phyloP scores from a whole-genome alignment of 2,329 filamentous ascomycete genomes.

The Cercospora brassicicola region DNA sequence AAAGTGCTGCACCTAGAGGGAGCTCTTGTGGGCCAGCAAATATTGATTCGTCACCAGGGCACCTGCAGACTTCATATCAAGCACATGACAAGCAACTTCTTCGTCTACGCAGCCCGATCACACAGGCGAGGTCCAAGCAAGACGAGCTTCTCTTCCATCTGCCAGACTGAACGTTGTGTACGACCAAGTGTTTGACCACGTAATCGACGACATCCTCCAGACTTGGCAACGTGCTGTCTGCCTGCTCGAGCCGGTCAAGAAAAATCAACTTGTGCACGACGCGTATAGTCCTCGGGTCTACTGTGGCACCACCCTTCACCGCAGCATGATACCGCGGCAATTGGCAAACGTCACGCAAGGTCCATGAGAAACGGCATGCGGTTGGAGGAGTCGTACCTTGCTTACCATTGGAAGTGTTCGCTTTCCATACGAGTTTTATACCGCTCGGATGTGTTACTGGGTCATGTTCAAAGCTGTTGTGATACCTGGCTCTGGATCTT shows the following conservation, averaged over 20 bases:
- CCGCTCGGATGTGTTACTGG: neutral
- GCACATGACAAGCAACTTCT: neutral
- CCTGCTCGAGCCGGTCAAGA: neutral
- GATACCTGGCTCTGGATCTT: neutral
- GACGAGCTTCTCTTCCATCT: neutral
- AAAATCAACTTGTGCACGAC: neutral
- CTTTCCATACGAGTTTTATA: neutral
- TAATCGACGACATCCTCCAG: neutral
- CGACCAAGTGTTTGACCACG: neutral
- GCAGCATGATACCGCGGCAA: neutral
- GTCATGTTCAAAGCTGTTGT: neutral
- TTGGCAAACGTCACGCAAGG: neutral
- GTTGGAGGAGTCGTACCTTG: neutral
- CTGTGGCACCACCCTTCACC: neutral
- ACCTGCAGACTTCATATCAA: neutral
- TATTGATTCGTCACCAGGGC: slow-evolving; percentile 2
- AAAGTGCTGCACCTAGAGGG: neutral
- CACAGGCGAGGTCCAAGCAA: neutral
- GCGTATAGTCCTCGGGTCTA: neutral
- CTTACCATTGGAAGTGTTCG: neutral
- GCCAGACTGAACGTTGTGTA: neutral
- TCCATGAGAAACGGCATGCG: neutral
- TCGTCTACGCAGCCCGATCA: neutral
- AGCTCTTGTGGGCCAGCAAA: slow-evolving; percentile 1
- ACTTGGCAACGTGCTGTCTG: neutral